Percentiles rank a stretch among this genome's conserved stretches.
phyloP scores from a whole-genome alignment of 164 flowering plant species.

The Kalanchoe fedtschenkoi region DNA sequence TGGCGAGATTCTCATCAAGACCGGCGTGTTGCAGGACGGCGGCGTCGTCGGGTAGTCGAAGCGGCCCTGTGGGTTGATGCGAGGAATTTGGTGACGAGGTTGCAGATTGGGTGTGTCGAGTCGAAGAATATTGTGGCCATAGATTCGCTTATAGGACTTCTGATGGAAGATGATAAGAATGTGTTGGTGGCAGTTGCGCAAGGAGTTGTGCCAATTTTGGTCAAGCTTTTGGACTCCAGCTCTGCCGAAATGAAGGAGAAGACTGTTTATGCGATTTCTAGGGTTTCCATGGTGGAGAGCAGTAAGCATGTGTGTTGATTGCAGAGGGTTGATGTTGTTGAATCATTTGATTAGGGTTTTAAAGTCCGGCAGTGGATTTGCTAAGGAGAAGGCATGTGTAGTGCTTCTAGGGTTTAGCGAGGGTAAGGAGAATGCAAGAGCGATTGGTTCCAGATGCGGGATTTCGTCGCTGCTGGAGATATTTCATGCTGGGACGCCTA shows the following conservation, averaged over 20 bases:
- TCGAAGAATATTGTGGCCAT: slow-evolving; percentile 57
- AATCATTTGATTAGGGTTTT: slow-evolving; percentile 64
- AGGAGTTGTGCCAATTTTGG: slow-evolving; percentile 72
- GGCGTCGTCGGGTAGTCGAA: slow-evolving; percentile 14
- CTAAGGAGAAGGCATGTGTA: slow-evolving; percentile 67
- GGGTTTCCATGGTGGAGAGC: slow-evolving; percentile 62
- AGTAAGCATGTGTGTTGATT: slow-evolving; percentile 48
- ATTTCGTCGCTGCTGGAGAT: slow-evolving; percentile 68
- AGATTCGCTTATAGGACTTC: slow-evolving; percentile 44
- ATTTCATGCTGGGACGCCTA: slow-evolving; percentile 66
- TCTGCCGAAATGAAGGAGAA: slow-evolving; percentile 58
- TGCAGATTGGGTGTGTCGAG: slow-evolving; percentile 68
- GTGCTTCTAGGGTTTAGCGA: slow-evolving; percentile 54
- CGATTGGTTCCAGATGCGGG: slow-evolving; percentile 70
- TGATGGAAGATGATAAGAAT: slow-evolving; percentile 73
- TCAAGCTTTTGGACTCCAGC: slow-evolving; percentile 51
- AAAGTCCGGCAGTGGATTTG: slow-evolving; percentile 70
- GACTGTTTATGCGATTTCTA: slow-evolving; percentile 57
- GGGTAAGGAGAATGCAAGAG: slow-evolving; percentile 73
- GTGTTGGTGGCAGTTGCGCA: slow-evolving; percentile 77
- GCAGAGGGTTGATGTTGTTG: slow-evolving; percentile 64
- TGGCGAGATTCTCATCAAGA: slow-evolving; percentile 37
- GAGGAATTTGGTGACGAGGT: slow-evolving; percentile 56
- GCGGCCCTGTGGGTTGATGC: slow-evolving; percentile 30
- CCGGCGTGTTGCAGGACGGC: slow-evolving; percentile 40